phyloP scores from a whole-genome alignment of 495 filamentous ascomycete species.

The Talaromyces ruber region DNA sequence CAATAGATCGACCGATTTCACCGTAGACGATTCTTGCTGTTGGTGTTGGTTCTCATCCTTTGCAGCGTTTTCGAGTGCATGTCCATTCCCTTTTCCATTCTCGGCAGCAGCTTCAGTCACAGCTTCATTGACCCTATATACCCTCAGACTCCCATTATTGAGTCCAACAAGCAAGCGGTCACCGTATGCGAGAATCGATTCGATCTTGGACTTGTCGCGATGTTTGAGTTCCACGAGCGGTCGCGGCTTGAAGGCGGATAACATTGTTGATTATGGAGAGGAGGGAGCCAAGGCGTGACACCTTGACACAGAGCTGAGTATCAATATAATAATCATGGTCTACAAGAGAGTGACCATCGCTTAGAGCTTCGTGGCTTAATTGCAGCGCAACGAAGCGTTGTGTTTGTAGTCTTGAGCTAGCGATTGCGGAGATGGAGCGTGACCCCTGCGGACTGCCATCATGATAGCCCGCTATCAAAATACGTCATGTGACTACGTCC shows the following conservation, averaged over 20 bases:
- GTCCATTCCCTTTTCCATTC: constrained; percentile 8
- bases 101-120: constrained; percentile 7
- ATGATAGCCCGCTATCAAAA: background rate
- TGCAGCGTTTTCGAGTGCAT: constrained; percentile 11
- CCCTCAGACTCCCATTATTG: constrained; percentile 77
- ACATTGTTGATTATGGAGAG: constrained; percentile 59
- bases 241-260: constrained; percentile 94
- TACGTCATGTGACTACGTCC: background rate
- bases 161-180: constrained; percentile 87
- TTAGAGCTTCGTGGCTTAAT: background rate
- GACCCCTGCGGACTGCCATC: background rate
- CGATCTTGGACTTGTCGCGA: constrained; percentile 92
- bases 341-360: background rate
- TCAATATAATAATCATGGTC: background rate
- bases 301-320: background rate
- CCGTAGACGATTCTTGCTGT: constrained; percentile 18
- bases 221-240: constrained; percentile 93
- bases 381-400: background rate
- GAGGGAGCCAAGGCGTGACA: constrained; percentile 6
- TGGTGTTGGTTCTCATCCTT: background rate
- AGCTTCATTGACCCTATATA: constrained; percentile 81
- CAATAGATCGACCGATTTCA: constrained; percentile 70
- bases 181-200: constrained; percentile 85
- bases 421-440: background rate
- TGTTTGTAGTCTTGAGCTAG: background rate